Evolutionary conservation across 2,329 filamentous ascomycete genomes (phyloP).

Genomic region (Acrocalymma vagum): DNA sequence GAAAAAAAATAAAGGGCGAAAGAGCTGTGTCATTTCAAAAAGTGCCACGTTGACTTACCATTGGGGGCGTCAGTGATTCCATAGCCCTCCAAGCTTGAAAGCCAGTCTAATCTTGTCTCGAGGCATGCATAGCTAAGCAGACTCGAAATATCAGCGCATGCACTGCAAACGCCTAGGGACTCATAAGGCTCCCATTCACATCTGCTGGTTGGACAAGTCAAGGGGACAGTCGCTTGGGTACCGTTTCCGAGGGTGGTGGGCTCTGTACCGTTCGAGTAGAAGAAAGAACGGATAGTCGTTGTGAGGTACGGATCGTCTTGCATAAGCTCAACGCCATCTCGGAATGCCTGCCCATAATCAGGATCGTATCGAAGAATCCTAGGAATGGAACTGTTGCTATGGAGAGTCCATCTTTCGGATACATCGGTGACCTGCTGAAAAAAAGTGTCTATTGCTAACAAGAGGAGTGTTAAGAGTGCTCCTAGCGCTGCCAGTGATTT

Average conservation of each 20-base stretch:
- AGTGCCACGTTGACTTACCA: slow-evolving; percentile 6
- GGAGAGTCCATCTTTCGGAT: slow-evolving; percentile 16
- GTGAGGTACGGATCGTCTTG: too few species aligned
- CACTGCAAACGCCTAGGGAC: slow-evolving; percentile 32
- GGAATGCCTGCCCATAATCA: background rate
- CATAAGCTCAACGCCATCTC: too few species aligned
- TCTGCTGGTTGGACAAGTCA: slow-evolving; percentile 31
- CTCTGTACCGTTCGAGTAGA: slow-evolving; percentile 24
- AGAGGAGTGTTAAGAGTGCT: slow-evolving; percentile 25
- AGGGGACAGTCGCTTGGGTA: slow-evolving; percentile 29
- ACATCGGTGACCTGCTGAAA: slow-evolving; percentile 38
- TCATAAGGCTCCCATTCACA: slow-evolving; percentile 32
- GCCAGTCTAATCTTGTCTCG: slow-evolving; percentile 24
- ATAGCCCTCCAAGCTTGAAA: slow-evolving; percentile 8
- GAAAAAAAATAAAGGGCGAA: too few species aligned
- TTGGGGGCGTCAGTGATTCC: slow-evolving; percentile 3
- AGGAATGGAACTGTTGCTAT: slow-evolving; percentile 24
- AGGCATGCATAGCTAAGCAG: slow-evolving; percentile 25
- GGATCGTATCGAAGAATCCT: slow-evolving; percentile 13
- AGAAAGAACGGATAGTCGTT: background rate
- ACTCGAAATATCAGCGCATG: slow-evolving; percentile 24
- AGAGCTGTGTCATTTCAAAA: too few species aligned
- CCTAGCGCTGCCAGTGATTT: slow-evolving; percentile 27
- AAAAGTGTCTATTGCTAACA: slow-evolving; percentile 37
- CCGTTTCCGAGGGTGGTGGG: slow-evolving; percentile 18